Percentiles rank a stretch among this genome's conserved stretches.
Conservation (phyloP, 495 filamentous ascomycete genomes). For the Emericellopsis terricola region DNA sequence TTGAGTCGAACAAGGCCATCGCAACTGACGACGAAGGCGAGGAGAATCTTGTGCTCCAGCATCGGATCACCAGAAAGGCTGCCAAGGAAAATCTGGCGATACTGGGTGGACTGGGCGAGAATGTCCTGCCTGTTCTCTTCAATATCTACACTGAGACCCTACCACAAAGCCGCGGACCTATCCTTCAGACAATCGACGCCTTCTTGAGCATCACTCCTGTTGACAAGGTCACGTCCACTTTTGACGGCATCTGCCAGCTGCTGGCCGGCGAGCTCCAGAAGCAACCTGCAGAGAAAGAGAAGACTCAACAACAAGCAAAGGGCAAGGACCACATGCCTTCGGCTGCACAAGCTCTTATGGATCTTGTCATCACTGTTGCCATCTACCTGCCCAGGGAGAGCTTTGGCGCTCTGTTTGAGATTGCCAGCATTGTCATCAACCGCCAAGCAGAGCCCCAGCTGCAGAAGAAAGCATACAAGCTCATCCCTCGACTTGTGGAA, state of each 20-base stretch:
- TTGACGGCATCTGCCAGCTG: constrained; percentile 66
- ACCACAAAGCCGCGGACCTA: constrained; percentile 75
- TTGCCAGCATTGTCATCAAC: constrained; percentile 63
- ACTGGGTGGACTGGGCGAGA: constrained; percentile 60
- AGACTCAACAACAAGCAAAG: constrained; percentile 24
- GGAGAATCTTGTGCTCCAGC: constrained; percentile 51
- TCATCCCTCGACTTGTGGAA: constrained; percentile 74
- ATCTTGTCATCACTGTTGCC: constrained; percentile 86
- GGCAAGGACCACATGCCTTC: constrained; percentile 61
- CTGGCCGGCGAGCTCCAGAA: constrained; percentile 61
- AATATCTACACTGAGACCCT: constrained; percentile 95
- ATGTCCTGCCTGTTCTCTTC: constrained; percentile 85
- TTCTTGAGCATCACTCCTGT: constrained; percentile 69
- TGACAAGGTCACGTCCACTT: constrained; percentile 70
- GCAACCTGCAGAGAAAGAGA: constrained; percentile 31
- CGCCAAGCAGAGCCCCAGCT: constrained; percentile 70
- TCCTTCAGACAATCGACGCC: constrained; percentile 84
- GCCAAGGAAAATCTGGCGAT: constrained; percentile 65
- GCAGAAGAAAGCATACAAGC: constrained; percentile 98
- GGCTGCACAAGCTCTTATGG: constrained; percentile 89
- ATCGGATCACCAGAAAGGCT: constrained; percentile 51
- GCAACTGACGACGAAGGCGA: constrained; percentile 34
- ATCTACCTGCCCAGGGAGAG: constrained; percentile 75
- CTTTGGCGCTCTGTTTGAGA: constrained; percentile 63
- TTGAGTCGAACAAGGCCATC: constrained; percentile 80